Conservation (phyloP, 192 early-diverging fungal genomes). For the Gigaspora rosea region DNA sequence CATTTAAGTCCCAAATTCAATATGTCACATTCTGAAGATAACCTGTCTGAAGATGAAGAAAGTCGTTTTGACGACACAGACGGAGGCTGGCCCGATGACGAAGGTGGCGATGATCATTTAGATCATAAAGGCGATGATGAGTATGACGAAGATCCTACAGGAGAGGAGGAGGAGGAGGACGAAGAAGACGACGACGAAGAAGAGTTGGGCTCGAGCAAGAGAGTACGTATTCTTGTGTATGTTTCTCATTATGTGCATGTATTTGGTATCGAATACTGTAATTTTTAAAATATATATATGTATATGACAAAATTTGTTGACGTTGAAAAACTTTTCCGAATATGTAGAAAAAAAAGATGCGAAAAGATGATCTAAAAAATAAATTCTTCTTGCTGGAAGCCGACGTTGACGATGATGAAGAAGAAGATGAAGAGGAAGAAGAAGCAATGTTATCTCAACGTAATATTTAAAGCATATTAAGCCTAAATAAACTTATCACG, state of each 20-base stretch:
- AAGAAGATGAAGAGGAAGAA: conserved; percentile 68
- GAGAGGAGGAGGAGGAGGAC: conserved; percentile 50
- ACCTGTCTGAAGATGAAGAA: conserved; percentile 9
- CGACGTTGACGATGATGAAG: conserved; percentile 69
- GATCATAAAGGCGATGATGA: conserved; percentile 15
- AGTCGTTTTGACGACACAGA: not conserved
- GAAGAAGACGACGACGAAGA: conserved; percentile 57
- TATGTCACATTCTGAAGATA: too few relatives aligned
- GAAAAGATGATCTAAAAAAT: conserved; percentile 47
- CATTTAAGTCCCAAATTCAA: too few relatives aligned
- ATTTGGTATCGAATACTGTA: not conserved
- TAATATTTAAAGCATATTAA: not conserved
- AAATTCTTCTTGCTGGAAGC: conserved; percentile 64
- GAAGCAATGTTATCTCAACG: not conserved
- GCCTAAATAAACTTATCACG: not conserved
- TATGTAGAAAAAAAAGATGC: conserved; percentile 45
- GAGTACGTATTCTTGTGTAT: conserved; percentile 27
- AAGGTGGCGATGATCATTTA: conserved; percentile 15
- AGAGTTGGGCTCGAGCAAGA: conserved; percentile 45
- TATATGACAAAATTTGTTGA: not conserved
- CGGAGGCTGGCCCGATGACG: conserved; percentile 16
- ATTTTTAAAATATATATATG: not conserved
- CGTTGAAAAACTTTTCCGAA: not conserved
- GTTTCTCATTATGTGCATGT: not conserved
- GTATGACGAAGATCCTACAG: conserved; percentile 38